Evolutionary conservation across 1,139 yeast genomes (phyloP), one percentile per base, ranked within the genome.

Genomic region (Yamadazyma dushanensis): DNA sequence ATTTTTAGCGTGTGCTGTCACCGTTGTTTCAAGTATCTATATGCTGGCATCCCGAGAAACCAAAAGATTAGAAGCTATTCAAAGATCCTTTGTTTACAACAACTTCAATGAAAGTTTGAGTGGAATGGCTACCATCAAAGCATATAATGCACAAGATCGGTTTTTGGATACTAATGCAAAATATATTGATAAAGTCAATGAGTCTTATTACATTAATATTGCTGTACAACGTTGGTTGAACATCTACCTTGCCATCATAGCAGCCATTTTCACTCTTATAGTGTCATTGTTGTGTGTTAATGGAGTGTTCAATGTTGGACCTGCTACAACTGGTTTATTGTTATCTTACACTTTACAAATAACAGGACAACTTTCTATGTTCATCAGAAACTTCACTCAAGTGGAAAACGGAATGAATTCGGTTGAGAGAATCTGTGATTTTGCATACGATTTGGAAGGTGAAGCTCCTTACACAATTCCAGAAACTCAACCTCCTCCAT

Each of bases 351-450:
- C 77, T 23, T 61, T 79, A 39, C 77, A 71, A 41, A 63, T 79
- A 35, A 72, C 79, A 3, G 71, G 74, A 29, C 64, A 68, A 41
- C 61, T 79, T 41, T 69, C 78, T 2, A 56, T 76, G 58, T 61
- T 78, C 42, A 59, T 79, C 39, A 64, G 81, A 54, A 68, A 83
- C 8, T 61, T 65, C 40, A 85, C 95, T 1, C 85, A 81, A 53
- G 77, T 84, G 17, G 95, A 88, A 56, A 87, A 83, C 59, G 83
- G 83, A 54, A 75, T 88, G 88, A 86, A 83, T 50, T 80, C 95
- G 6, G 92, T 83, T 4, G 96, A 88, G 61, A 75, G 96, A 55
- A 61, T 89, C 43, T 72, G 78, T 45, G 75, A 81, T 39, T 86
- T 87, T 59, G 94, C 92, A 0, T 69, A 51, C 30, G 37, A 53